Conservation (phyloP, 176 grass and related monocot genomes). For the Alopecurus myosuroides region DNA sequence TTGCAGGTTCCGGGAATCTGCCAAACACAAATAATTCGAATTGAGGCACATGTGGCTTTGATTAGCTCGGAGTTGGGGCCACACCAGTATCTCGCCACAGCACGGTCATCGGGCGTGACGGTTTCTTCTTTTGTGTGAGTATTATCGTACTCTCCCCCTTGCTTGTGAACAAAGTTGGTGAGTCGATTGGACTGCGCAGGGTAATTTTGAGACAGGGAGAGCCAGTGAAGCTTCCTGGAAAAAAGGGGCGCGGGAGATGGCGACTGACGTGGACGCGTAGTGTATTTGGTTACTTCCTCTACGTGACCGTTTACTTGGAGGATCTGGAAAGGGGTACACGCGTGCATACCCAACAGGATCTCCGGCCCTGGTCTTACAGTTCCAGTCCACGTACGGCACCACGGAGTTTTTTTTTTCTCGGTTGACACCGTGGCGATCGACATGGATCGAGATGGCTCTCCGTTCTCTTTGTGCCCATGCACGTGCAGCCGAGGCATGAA, state of each 20-base stretch:
- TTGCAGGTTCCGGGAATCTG: slow-evolving; percentile 41
- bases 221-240: slow-evolving; percentile 38
- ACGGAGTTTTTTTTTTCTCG: background rate
- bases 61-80: background rate
- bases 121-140: background rate
- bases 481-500: background rate
- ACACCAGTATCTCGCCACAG: background rate
- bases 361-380: slow-evolving; percentile 6
- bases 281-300: background rate
- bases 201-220: background rate
- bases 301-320: slow-evolving; percentile 1
- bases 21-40: background rate
- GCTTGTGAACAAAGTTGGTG: slow-evolving; percentile 5
- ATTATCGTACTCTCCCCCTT: background rate
- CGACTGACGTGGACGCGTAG: background rate
- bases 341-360: background rate
- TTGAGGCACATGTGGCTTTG: slow-evolving; percentile 31
- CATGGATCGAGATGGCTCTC: background rate
- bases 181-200: background rate
- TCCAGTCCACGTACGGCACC: slow-evolving; percentile 7
- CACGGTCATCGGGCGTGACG: slow-evolving; percentile 26
- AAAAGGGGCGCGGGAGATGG: background rate
- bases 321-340: background rate
- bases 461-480: background rate
- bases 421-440: background rate